Percentiles rank a stretch among this genome's conserved stretches.
These are phyloP conservation scores for Aspergillus niger DNA, from an alignment of 2,329 filamentous ascomycete genomes.

Conservation along the genomic window DNA sequence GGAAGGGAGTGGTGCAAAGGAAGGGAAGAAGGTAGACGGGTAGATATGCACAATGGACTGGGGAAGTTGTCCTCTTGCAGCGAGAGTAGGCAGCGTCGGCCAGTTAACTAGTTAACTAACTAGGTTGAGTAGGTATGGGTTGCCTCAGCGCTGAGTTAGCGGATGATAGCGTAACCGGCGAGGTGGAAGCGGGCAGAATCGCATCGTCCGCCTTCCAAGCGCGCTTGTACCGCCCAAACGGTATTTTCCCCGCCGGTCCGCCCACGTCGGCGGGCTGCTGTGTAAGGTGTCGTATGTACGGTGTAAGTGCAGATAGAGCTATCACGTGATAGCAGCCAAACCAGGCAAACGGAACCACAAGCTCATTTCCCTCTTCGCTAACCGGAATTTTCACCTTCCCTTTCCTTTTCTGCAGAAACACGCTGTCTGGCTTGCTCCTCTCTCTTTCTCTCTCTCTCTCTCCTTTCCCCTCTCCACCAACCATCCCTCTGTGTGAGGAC, in stretches of 20 bases:
- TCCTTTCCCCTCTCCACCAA: neutral
- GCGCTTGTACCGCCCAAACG: neutral
- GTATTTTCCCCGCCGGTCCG: neutral
- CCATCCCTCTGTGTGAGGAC: slow-evolving; percentile 18
- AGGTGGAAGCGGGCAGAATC: slow-evolving; percentile 43
- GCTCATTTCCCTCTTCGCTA: slow-evolving; percentile 24
- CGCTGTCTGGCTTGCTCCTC: slow-evolving; percentile 10
- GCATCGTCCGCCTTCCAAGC: slow-evolving; percentile 28
- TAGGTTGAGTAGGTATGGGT: neutral
- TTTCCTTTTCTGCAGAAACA: slow-evolving; percentile 16
- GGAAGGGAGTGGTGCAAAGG: neutral
- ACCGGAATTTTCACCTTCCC: slow-evolving; percentile 34
- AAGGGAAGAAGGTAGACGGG: neutral
- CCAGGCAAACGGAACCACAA: slow-evolving; percentile 25
- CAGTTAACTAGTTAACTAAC: too few relatives aligned
- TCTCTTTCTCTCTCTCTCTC: neutral
- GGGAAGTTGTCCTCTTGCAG: slow-evolving; percentile 4
- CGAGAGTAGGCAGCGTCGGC: neutral
- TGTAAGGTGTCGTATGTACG: neutral
- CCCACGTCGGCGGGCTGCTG: neutral
- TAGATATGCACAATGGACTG: neutral
- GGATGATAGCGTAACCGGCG: slow-evolving; percentile 16
- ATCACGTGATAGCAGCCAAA: slow-evolving; percentile 24
- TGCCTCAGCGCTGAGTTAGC: neutral
- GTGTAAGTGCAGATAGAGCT: neutral